These are phyloP conservation scores for Periconia digitata DNA, from an alignment of 2,329 filamentous ascomycete species.

Conservation along the genomic window DNA sequence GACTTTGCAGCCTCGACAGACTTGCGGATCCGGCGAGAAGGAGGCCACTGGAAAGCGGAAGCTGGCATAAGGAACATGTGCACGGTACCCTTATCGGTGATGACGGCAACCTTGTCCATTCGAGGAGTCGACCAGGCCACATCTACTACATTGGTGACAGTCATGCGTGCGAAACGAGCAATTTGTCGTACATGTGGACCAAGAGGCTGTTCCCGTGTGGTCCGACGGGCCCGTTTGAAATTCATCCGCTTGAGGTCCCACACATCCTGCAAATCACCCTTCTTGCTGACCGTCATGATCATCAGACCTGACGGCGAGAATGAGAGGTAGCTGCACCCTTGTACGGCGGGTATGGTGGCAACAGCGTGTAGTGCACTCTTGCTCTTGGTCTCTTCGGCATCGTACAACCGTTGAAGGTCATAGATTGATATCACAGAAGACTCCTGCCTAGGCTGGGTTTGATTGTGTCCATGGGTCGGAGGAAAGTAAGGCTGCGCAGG, in stretches of 20 bases:
- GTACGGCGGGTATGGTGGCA: constrained; percentile 69
- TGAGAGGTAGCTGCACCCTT: constrained; percentile 79
- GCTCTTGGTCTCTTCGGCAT: constrained; percentile 51
- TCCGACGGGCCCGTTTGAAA: constrained; percentile 45
- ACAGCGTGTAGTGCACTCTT: constrained; percentile 60
- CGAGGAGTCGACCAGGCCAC: constrained; percentile 83
- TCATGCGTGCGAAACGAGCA: constrained; percentile 87
- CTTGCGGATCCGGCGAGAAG: constrained; percentile 55
- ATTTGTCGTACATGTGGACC: constrained; percentile 71
- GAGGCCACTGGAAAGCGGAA: constrained; percentile 85
- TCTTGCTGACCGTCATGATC: constrained; percentile 77
- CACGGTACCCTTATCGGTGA: constrained; percentile 93
- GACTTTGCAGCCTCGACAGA: constrained; percentile 21
- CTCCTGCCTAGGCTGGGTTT: constrained; percentile 56
- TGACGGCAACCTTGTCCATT: constrained; percentile 80
- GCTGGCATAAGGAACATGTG: constrained; percentile 87
- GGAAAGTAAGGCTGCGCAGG: constrained; percentile 63
- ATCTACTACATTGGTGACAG: constrained; percentile 85
- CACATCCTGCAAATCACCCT: constrained; percentile 79
- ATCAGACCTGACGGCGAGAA: constrained; percentile 74
- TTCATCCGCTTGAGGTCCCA: constrained; percentile 73
- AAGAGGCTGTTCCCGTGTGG: constrained; percentile 27
- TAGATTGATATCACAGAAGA: constrained; percentile 74
- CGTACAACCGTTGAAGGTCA: constrained; percentile 64
- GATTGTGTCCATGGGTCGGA: constrained; percentile 71